Base-by-base conservation (phyloP, 225 moss, liverwort and hornwort genomes). In the Marchantia paleacea region DNA sequence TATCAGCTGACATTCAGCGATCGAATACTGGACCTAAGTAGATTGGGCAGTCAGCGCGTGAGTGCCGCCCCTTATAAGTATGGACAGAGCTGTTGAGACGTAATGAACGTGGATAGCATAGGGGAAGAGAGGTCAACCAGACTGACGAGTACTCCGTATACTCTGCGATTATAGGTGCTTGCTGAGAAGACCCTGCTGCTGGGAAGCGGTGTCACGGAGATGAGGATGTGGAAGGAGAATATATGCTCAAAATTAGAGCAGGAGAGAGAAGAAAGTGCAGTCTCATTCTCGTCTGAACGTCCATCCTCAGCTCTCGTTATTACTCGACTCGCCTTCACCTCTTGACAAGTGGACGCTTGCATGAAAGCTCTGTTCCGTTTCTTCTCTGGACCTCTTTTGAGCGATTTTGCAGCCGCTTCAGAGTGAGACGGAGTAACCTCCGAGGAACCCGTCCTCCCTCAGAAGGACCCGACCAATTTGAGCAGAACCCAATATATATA, bases 261-360 rank as follows among this genome's bases (percentile, higher is more conserved):
- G 63, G 7, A 25, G 24, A 63, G 10, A 63, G 61, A 7, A 22
- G 19, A 61, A 61, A 18, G 7, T 61, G 24, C 31, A 19, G 12
- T 48, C 70, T 48, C 7, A 70, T 8, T 48, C 47, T 70, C 31
- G 9, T 47, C 49, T 58, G 18, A 19, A 39, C 39, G 39, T 39
- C 39, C 39, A 39, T 39, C 39, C 39, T 39, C 39, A 39, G 39
- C 58, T 58, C 58, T 20, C 20, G 14, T 16, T 14, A 5, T 16
- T 20, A 19, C 20, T 58, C 20, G 58, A 20, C 15, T 14, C 0
- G 58, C 18, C 18, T 15, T 16, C 20, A 15, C 4, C 18, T 5
- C 58, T 58, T 15, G 58, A 5, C 70, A 70, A 70, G 48, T 70
- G 70, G 70, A 70, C 20, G 70, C 48, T 0, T 70, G 70, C 70